Base-by-base conservation (phyloP, 1,284 basidiomycete genomes). In the Pseudozyma hubeiensis region DNA sequence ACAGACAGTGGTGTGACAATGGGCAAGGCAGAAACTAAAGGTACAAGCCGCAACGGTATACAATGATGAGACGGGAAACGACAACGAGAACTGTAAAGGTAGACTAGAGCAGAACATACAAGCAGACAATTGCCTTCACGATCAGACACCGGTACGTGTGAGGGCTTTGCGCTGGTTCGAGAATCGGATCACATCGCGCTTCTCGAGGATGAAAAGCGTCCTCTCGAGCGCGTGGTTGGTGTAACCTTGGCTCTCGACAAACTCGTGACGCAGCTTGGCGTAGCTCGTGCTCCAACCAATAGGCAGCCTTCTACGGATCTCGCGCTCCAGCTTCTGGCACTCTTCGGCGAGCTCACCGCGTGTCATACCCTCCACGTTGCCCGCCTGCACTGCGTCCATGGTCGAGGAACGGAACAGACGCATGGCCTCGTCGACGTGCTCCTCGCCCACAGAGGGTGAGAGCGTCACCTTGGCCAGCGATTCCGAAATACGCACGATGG, bases 391-490 rank as follows among this genome's bases (percentile, higher is more conserved):
- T 29, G 97, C 97, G 85, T 99, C 94, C 96, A 99, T 98, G 1
- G 97, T 99, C 16, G 94, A 97, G 86, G 91, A 97, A 80, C 97
- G 97, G 90, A 99, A 99, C 30, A 99, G 87, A 7, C 97, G 90
- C 81, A 99, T 98, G 6, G 97, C 93, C 85, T 99, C 97, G 84
- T 99, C 95, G 37, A 99, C 97, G 79, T 99, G 96, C 84, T 97
- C 92, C 63, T 92, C 91, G 77, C 91, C 90, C 5, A 99, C 97
- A 4, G 91, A 89, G 0, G 93, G 89, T 2, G 91, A 91, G 19
- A 99, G 88, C 0, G 93, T 94, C 85, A 99, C 89, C 85, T 99
- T 99, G 33, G 96, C 95, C 16, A 98, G 87, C 4, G 94, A 92
- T 85, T 99, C 97, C 5, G 94, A 97, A 81, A 99, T 99, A 46